phyloP scores from a whole-genome alignment of 2,329 filamentous ascomycete genomes.

The Dactylellina drechsleri region DNA sequence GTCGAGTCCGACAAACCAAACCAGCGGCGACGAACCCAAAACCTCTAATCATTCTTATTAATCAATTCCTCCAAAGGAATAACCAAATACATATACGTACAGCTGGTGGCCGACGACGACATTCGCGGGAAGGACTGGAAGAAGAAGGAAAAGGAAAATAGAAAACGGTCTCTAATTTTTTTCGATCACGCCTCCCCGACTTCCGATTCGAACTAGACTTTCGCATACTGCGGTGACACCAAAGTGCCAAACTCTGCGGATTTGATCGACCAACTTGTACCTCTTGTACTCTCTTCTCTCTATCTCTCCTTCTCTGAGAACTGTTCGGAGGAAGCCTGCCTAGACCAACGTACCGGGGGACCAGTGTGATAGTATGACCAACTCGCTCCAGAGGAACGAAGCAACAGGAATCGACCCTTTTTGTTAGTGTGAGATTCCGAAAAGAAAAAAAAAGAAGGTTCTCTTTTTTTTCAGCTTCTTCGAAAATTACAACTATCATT shows the following conservation, averaged over 20 bases:
- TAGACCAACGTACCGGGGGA: conserved; percentile 30
- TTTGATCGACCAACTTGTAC: conserved; percentile 49
- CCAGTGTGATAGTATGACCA: conserved; percentile 53
- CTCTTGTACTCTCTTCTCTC: conserved; percentile 18
- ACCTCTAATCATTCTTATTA: conserved; percentile 6
- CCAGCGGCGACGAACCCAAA: conserved; percentile 45
- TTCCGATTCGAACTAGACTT: conserved; percentile 25
- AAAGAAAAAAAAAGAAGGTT: not conserved
- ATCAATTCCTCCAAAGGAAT: not conserved
- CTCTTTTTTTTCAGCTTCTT: conserved; percentile 12
- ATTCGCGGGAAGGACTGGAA: not conserved
- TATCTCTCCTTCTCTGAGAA: not conserved
- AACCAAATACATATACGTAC: too few relatives aligned
- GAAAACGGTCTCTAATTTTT: not conserved
- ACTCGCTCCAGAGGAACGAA: conserved; percentile 40
- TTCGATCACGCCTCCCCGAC: conserved; percentile 2
- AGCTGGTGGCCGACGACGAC: not conserved
- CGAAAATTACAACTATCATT: conserved; percentile 6
- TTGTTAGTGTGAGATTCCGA: conserved; percentile 35
- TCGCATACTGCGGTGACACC: conserved; percentile 33
- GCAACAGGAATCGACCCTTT: conserved; percentile 29
- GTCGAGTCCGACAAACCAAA: conserved; percentile 23
- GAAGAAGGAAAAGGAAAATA: not conserved
- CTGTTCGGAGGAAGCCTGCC: conserved; percentile 21
- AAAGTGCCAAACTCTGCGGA: conserved; percentile 51